Conservation (phyloP, 2,329 filamentous ascomycete genomes). For the Phialophora macrospora region DNA sequence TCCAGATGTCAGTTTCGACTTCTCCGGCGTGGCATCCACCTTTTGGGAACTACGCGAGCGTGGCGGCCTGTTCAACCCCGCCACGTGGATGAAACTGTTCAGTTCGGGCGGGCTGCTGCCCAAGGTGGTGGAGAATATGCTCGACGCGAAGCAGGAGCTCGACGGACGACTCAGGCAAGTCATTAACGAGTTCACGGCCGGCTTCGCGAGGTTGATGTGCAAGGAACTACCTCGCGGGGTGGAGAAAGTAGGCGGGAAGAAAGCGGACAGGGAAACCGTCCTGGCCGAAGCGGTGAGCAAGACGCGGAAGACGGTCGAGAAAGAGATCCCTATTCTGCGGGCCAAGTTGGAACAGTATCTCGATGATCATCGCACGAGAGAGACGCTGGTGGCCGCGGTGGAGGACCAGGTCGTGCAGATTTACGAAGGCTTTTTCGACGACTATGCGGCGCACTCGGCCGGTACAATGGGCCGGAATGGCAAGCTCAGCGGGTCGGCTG, state of each 20-base stretch:
- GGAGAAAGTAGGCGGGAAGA: slow-evolving; percentile 37
- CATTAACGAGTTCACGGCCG: slow-evolving; percentile 69
- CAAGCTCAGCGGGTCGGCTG: slow-evolving; percentile 40
- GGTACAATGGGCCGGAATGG: slow-evolving; percentile 40
- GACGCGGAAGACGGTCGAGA: slow-evolving; percentile 61
- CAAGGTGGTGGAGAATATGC: slow-evolving; percentile 71
- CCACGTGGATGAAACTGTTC: slow-evolving; percentile 64
- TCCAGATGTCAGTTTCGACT: slow-evolving; percentile 69
- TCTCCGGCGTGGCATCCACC: slow-evolving; percentile 67
- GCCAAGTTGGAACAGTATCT: slow-evolving; percentile 65
- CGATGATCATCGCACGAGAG: slow-evolving; percentile 67
- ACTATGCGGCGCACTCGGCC: slow-evolving; percentile 44
- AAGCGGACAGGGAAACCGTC: slow-evolving; percentile 45
- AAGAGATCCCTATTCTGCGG: slow-evolving; percentile 62
- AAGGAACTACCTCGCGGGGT: slow-evolving; percentile 44
- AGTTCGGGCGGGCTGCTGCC: slow-evolving; percentile 62
- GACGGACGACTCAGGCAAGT: slow-evolving; percentile 66
- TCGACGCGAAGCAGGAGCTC: slow-evolving; percentile 71
- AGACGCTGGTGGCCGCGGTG: slow-evolving; percentile 69
- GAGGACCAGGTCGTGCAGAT: slow-evolving; percentile 66
- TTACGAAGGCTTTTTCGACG: slow-evolving; percentile 69
- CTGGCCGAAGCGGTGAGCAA: slow-evolving; percentile 52
- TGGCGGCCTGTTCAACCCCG: slow-evolving; percentile 68
- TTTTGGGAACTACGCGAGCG: slow-evolving; percentile 71
- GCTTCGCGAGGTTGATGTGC: slow-evolving; percentile 63